Evolutionary conservation across 2,329 filamentous ascomycete species (phyloP).

Genomic region (Fusarium tricinctum): DNA sequence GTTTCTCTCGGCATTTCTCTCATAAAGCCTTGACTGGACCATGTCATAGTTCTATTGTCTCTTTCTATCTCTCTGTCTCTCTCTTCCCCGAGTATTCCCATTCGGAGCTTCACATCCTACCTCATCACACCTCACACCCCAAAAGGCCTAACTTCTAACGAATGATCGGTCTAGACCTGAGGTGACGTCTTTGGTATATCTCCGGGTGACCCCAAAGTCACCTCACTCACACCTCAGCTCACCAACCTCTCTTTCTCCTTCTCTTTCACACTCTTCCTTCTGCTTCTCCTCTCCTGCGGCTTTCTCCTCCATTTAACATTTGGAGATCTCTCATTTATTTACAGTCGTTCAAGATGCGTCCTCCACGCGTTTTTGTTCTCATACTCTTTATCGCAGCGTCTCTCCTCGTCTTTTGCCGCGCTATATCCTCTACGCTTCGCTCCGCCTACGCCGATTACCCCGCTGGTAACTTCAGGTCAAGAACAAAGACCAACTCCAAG

Average conservation of each 20-base stretch:
- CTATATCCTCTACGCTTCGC: slow-evolving; percentile 59
- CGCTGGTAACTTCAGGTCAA: slow-evolving; percentile 46
- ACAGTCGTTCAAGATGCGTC: slow-evolving; percentile 61
- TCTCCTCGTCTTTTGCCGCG: slow-evolving; percentile 69
- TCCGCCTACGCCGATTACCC: slow-evolving; percentile 49
- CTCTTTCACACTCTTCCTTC: slow-evolving; percentile 18
- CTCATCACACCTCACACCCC: neutral
- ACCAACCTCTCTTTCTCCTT: slow-evolving; percentile 15
- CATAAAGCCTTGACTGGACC: slow-evolving; percentile 15
- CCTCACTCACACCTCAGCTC: slow-evolving; percentile 46
- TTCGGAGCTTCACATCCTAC: slow-evolving; percentile 11
- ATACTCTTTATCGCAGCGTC: slow-evolving; percentile 67
- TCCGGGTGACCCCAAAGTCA: slow-evolving; percentile 42
- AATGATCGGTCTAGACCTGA: slow-evolving; percentile 38
- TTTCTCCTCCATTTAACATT: slow-evolving; percentile 8
- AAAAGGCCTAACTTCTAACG: slow-evolving; percentile 12
- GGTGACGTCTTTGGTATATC: slow-evolving; percentile 47
- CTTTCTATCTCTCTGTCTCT: slow-evolving; percentile 1
- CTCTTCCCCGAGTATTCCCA: slow-evolving; percentile 9
- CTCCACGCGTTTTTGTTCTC: slow-evolving; percentile 68
- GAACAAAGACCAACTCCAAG: slow-evolving; percentile 27
- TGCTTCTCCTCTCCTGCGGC: slow-evolving; percentile 19
- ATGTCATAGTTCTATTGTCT: slow-evolving; percentile 18
- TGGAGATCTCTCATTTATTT: slow-evolving; percentile 20
- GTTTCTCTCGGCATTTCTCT: slow-evolving; percentile 9